Conservation (phyloP, 768 basidiomycete species). For the Dictyophora rubrovolvata region DNA sequence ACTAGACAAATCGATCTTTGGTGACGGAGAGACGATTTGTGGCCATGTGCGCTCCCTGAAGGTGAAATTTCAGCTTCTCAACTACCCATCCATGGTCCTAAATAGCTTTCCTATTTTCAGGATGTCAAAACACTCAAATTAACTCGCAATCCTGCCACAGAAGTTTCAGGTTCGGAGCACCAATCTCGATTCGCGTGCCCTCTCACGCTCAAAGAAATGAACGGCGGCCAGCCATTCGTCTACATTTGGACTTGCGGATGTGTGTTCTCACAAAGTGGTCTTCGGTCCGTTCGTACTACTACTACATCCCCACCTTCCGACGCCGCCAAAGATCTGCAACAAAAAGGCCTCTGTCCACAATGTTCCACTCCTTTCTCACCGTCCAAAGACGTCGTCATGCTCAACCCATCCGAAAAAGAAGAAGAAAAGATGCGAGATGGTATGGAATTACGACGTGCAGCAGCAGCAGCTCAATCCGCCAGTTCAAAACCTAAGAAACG, state of each 20-base stretch:
- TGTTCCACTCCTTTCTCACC: constrained; percentile 63
- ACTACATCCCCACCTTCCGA: constrained; percentile 21
- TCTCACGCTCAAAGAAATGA: constrained; percentile 90
- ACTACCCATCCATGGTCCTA: not conserved
- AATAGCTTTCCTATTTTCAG: constrained; percentile 27
- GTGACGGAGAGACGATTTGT: constrained; percentile 88
- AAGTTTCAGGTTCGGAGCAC: constrained; percentile 22
- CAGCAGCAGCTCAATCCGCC: constrained; percentile 36
- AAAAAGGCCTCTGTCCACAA: constrained; percentile 62
- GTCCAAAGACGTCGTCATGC: constrained; percentile 39
- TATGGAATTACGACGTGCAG: constrained; percentile 49
- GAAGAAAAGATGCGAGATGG: constrained; percentile 43
- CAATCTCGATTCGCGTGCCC: constrained; percentile 80
- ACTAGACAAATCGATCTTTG: constrained; percentile 71
- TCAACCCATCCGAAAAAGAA: constrained; percentile 68
- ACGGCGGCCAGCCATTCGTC: constrained; percentile 79
- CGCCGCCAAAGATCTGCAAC: constrained; percentile 12
- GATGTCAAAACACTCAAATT: constrained; percentile 79
- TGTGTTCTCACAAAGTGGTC: constrained; percentile 78
- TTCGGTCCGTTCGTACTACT: constrained; percentile 50
- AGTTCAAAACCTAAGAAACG: constrained; percentile 53
- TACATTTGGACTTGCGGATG: constrained; percentile 83
- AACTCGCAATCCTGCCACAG: constrained; percentile 57
- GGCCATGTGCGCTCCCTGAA: constrained; percentile 86
- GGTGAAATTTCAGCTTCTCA: constrained; percentile 35